phyloP scores from a whole-genome alignment of 352 stramenopile genomes.

The Globisporangium spinosum region DNA sequence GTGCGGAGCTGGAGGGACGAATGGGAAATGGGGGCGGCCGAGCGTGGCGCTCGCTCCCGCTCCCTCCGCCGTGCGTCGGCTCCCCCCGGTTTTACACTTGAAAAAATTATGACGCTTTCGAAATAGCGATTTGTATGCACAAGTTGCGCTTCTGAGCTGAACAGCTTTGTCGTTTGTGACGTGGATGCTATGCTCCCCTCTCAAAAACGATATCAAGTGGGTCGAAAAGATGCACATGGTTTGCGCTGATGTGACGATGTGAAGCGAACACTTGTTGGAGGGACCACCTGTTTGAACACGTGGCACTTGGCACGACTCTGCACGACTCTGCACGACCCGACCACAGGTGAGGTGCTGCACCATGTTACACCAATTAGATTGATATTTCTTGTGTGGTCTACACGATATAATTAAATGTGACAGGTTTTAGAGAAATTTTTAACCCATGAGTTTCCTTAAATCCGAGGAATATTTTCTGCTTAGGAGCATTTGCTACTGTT shows the following conservation, averaged over 20 bases:
- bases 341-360: too few relatives aligned
- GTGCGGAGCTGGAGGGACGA: conserved; percentile 7
- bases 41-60: neutral
- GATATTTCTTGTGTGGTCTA: too few relatives aligned
- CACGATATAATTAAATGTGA: too few relatives aligned
- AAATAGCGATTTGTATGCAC: neutral
- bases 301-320: neutral
- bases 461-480: too few relatives aligned
- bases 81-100: neutral
- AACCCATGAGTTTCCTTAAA: too few relatives aligned
- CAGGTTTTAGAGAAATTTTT: too few relatives aligned
- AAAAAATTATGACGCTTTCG: conserved; percentile 1
- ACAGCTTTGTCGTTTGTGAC: neutral
- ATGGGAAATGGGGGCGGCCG: conserved; percentile 4
- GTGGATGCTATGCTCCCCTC: neutral
- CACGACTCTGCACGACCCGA: neutral
- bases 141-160: neutral
- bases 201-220: neutral
- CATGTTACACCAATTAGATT: too few relatives aligned
- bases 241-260: neutral
- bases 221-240: neutral
- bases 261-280: neutral
- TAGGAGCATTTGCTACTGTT: too few relatives aligned
- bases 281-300: neutral
- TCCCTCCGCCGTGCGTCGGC: neutral